phyloP scores from a whole-genome alignment of 768 basidiomycete genomes.

The Fomitopsis pulvina region DNA sequence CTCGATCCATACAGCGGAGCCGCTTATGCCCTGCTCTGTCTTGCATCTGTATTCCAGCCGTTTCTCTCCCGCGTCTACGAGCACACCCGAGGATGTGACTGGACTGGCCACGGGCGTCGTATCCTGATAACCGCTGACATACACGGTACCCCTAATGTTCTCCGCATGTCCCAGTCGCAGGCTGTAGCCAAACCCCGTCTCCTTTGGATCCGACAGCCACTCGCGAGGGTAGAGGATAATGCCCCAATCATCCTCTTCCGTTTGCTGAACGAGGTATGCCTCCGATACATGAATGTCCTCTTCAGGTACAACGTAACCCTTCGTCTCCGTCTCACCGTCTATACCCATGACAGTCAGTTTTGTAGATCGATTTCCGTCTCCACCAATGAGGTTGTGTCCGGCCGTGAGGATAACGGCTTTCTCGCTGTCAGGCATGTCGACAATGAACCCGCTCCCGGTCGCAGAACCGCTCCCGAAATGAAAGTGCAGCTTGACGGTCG shows the following conservation, averaged over 20 bases:
- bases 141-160: too few species aligned
- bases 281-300: background rate
- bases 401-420: constrained; percentile 4
- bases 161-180: too few species aligned
- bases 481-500: background rate
- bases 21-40: constrained; percentile 4
- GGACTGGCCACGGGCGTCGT: too few species aligned
- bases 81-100: too few species aligned
- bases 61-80: background rate
- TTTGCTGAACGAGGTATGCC: background rate
- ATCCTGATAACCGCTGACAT: too few species aligned
- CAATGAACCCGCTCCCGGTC: constrained; percentile 2
- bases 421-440: constrained; percentile 1
- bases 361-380: background rate
- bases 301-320: background rate
- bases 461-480: background rate
- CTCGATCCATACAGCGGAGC: background rate
- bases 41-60: background rate
- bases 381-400: constrained; percentile 3
- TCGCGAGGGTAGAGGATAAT: too few species aligned
- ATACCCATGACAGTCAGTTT: background rate
- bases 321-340: background rate
- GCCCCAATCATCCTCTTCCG: too few species aligned
- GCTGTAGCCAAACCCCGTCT: too few species aligned
- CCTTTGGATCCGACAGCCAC: too few species aligned